A percentile compares a stretch with the other conserved stretches of the same genome.
Evolutionary conservation across 768 basidiomycete species (phyloP).

Genomic region (Lactarius psammicola): DNA sequence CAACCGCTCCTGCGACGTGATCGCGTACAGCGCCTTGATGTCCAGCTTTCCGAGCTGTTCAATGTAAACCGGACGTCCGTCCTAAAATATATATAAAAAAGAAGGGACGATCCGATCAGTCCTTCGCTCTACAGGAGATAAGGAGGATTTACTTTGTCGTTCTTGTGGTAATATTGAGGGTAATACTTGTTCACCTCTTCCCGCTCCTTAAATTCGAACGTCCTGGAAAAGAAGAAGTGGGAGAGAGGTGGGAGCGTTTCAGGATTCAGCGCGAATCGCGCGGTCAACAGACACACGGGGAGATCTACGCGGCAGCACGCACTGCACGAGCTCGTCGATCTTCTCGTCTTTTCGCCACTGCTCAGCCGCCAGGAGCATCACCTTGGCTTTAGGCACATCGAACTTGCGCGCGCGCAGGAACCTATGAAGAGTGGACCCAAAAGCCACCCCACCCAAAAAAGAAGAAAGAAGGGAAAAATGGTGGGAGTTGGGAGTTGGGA

Average conservation of each 20-base stretch:
- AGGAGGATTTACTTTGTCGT: constrained; percentile 68
- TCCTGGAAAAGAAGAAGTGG: constrained; percentile 41
- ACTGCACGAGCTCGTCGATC: constrained; percentile 73
- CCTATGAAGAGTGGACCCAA: constrained; percentile 39
- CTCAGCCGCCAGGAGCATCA: constrained; percentile 79
- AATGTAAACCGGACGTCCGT: constrained; percentile 94
- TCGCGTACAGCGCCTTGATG: constrained; percentile 73
- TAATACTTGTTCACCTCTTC: constrained; percentile 86
- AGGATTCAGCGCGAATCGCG: neutral
- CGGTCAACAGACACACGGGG: neutral
- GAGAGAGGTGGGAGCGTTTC: neutral
- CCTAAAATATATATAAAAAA: constrained; percentile 45
- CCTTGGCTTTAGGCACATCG: constrained; percentile 75
- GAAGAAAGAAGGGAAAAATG: neutral
- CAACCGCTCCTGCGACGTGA: constrained; percentile 85
- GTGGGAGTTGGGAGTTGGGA: neutral
- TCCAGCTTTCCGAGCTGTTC: constrained; percentile 91
- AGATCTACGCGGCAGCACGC: constrained; percentile 32
- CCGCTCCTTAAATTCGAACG: constrained; percentile 86
- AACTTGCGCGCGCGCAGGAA: constrained; percentile 95
- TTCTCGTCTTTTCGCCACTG: constrained; percentile 88
- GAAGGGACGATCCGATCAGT: neutral
- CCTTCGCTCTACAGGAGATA: neutral
- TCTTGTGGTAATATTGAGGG: constrained; percentile 95
- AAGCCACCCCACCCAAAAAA: neutral